These are phyloP conservation scores for Cryptococcus deneoformans DNA, from an alignment of 1,284 basidiomycete genomes.

Conservation along the genomic window DNA sequence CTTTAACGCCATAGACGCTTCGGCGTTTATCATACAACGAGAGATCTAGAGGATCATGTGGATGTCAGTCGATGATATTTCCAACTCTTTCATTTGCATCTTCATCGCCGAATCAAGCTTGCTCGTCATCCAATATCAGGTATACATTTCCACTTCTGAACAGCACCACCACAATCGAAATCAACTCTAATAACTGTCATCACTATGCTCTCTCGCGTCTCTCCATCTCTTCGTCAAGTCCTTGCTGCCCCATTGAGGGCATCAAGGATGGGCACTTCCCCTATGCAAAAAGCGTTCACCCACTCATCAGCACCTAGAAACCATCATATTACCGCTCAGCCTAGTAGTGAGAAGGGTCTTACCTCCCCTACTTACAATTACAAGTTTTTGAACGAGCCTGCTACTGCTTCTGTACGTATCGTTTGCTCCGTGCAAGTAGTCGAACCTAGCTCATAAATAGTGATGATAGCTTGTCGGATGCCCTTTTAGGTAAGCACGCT, in stretches of 20 bases:
- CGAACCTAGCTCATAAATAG: conserved; percentile 1
- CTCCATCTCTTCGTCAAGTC: not conserved
- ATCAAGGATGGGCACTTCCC: not conserved
- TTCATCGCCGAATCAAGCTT: too few relatives aligned
- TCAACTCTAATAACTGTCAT: not conserved
- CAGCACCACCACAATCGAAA: too few relatives aligned
- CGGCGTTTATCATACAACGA: too few relatives aligned
- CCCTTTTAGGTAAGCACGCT: conserved; percentile 61
- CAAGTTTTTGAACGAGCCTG: conserved; percentile 63
- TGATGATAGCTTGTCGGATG: conserved; percentile 62
- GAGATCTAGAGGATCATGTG: too few relatives aligned
- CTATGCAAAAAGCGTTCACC: not conserved
- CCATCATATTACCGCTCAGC: conserved; percentile 10
- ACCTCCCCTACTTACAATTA: conserved; percentile 36
- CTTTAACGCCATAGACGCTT: too few relatives aligned
- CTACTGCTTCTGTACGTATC: conserved; percentile 62
- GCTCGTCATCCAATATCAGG: too few relatives aligned
- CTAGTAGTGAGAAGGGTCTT: conserved; percentile 6
- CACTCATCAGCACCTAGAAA: not conserved
- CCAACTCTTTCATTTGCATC: not conserved
- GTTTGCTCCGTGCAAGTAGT: not conserved
- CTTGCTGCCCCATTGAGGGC: not conserved
- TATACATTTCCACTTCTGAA: too few relatives aligned
- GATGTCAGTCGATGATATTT: too few relatives aligned
- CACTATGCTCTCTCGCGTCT: not conserved